Percentiles rank a stretch among this genome's conserved stretches.
These are phyloP conservation scores for Yamadazyma siamensis DNA, from an alignment of 1,139 yeast species.

Conservation along the genomic window DNA sequence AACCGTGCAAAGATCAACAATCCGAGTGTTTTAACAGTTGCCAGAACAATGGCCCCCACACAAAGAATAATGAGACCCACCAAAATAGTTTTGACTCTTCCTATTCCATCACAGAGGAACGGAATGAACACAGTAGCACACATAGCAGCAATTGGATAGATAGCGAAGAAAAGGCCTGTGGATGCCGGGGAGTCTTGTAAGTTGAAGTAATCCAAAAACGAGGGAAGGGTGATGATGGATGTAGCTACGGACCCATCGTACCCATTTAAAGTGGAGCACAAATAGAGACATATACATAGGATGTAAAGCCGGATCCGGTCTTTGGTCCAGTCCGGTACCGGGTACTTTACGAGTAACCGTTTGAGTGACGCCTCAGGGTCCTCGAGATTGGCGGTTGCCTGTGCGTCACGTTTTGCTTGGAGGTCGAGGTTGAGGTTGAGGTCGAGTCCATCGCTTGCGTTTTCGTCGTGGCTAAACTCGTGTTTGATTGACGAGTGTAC, in stretches of 20 bases:
- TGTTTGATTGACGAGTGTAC: slow-evolving; percentile 3
- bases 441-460: background rate
- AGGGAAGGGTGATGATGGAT: slow-evolving; percentile 16
- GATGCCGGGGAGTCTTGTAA: slow-evolving; percentile 13
- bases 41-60: slow-evolving; percentile 19
- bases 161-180: slow-evolving; percentile 19
- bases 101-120: slow-evolving; percentile 11
- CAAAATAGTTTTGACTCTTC: slow-evolving; percentile 15
- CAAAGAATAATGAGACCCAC: slow-evolving; percentile 16
- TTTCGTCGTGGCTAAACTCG: slow-evolving; percentile 6
- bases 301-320: slow-evolving; percentile 7
- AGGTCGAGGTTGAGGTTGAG: background rate
- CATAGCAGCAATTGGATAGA: slow-evolving; percentile 18
- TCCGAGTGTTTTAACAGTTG: slow-evolving; percentile 13
- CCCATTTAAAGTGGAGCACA: slow-evolving; percentile 17
- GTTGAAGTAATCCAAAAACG: slow-evolving; percentile 15
- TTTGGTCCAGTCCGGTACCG: slow-evolving; percentile 6
- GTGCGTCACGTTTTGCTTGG: slow-evolving; percentile 2
- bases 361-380: slow-evolving; percentile 7
- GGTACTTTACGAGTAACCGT: slow-evolving; percentile 6
- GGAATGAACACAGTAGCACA: slow-evolving; percentile 16
- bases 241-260: slow-evolving; percentile 19
- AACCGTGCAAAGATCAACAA: slow-evolving; percentile 19
- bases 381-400: slow-evolving; percentile 5
- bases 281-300: slow-evolving; percentile 14